phyloP scores from a whole-genome alignment of 768 basidiomycete genomes.

The Termitomyces heimii region DNA sequence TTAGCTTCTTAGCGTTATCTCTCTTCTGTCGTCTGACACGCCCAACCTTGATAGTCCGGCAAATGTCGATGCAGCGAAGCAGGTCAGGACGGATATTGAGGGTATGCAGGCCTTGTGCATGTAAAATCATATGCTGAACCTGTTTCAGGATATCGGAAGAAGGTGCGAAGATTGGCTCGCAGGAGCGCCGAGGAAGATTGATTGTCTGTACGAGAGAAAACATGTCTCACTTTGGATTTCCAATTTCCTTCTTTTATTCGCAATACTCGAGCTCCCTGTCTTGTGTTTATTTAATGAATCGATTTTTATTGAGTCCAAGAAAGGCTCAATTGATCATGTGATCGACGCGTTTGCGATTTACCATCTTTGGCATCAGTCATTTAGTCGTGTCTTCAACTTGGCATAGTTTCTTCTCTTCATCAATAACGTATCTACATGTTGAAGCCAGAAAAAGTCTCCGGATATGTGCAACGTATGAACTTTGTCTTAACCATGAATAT shows the following conservation, averaged over 20 bases:
- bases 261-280: constrained; percentile 1
- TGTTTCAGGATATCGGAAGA: constrained; percentile 82
- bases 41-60: constrained; percentile 93
- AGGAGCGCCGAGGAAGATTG: constrained; percentile 86
- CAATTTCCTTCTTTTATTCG: constrained; percentile 5
- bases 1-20: constrained; percentile 94
- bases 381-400: constrained; percentile 4
- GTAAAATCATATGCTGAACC: constrained; percentile 1
- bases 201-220: constrained; percentile 14
- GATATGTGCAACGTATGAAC: constrained; percentile 23
- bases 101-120: constrained; percentile 32
- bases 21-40: constrained; percentile 85
- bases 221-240: not conserved
- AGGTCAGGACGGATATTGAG: constrained; percentile 60
- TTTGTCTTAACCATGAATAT: not conserved
- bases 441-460: constrained; percentile 29
- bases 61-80: constrained; percentile 93
- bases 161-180: constrained; percentile 85
- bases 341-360: constrained; percentile 6
- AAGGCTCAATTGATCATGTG: constrained; percentile 11
- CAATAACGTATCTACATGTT: constrained; percentile 18
- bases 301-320: not conserved
- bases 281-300: constrained; percentile 6
- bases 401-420: not conserved
- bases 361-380: not conserved